Evolutionary conservation across 2,329 filamentous ascomycete genomes (phyloP), one percentile per base, ranked within the genome.

Genomic region (Spiromastix sp.): DNA sequence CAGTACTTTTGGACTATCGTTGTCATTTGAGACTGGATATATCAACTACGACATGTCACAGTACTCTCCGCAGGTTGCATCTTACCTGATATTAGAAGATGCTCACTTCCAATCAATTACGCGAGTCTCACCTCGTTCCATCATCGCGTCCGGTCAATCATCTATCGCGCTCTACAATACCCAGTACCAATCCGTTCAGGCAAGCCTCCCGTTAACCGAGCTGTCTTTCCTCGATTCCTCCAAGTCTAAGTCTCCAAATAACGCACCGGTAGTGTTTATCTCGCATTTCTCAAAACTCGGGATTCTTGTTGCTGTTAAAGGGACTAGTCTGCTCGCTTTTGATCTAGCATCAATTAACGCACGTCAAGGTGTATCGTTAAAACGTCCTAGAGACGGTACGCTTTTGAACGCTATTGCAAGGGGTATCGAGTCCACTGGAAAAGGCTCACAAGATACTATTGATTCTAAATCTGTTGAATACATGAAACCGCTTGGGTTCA

Each of bases 151-250:
- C 6, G 57, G 54, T 16, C 47, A 59, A 25, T 61, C 60, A 11
- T 48, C 58, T n/a, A 47, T 68, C 16, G 61, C 58, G 2, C 44
- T 68, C 5, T 64, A 66, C 36, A 63, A 67, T 43, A 59, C 63
- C n/a, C 59, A 63, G 31, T 68, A 64, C 42, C 55, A 60, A 41
- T 64, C 64, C 1, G 50, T 66, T 10, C 64, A 66, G 42, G 57
- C 60, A 34, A 59, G 57, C 35, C 57, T 64, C 34, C 41, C 56
- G 10, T 39, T 55, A 9, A 33, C 45, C n/a, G 48, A 57, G 39
- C 37, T 62, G 24, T 43, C 47, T n/a, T 41, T 51, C n/a, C 42
- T 42, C 10, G 42, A 42, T 28, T 43, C 46, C 5, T 46, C 41
- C 11, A 45, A 41, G 22, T 40, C 38, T n/a, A 43, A 46, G 13